A percentile compares a stretch with the other conserved stretches of the same genome.
Conservation (phyloP, 768 basidiomycete species). For the Lentinula raphanica region DNA sequence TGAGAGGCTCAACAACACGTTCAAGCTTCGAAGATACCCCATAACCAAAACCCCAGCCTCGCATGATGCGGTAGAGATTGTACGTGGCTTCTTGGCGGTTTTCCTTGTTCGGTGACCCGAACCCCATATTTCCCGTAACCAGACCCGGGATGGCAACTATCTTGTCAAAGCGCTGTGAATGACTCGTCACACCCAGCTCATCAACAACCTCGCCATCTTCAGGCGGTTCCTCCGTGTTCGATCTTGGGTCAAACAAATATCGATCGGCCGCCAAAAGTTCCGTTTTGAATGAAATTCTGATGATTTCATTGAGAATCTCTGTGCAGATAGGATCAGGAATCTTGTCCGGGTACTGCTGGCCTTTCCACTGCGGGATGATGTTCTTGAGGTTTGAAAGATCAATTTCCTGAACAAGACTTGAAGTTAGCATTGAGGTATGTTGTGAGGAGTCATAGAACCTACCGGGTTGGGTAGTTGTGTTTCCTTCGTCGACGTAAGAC, state of each 20-base stretch:
- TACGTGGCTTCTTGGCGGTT: not conserved
- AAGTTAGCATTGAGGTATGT: not conserved
- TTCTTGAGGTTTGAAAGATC: not conserved
- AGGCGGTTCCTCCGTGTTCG: not conserved
- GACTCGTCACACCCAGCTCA: not conserved
- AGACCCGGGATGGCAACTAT: not conserved
- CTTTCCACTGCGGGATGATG: not conserved
- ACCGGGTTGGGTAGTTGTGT: not conserved
- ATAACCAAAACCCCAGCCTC: not conserved
- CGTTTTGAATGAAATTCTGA: not conserved
- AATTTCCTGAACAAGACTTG: not conserved
- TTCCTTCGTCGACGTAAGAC: not conserved
- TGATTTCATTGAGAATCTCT: not conserved
- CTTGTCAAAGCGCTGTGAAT: not conserved
- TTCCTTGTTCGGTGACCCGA: not conserved
- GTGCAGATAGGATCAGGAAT: not conserved
- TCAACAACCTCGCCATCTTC: not conserved
- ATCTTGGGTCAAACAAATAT: not conserved
- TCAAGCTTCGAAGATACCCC: not conserved
- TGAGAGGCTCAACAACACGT: not conserved
- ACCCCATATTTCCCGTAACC: not conserved
- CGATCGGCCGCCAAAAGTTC: not conserved
- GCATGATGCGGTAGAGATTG: not conserved
- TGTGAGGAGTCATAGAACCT: not conserved
- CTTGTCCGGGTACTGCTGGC: not conserved